A percentile compares a stretch with the other conserved stretches of the same genome.
Conservation (phyloP, 2,329 filamentous ascomycete species). For the Graphilbum ipis-grandicollis region DNA sequence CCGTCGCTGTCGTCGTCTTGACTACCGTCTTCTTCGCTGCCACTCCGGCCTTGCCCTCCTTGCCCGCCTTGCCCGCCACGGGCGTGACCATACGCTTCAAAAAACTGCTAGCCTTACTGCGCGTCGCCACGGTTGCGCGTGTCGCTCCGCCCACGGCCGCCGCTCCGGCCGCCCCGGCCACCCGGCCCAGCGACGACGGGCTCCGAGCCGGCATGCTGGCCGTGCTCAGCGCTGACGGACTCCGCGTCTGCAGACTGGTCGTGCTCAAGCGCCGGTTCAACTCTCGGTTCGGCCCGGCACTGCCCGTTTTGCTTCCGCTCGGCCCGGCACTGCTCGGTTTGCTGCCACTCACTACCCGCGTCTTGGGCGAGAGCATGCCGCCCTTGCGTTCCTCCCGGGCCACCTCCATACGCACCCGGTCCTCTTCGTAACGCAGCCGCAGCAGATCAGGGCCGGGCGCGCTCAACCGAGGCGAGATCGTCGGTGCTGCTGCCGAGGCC, state of each 20-base stretch:
- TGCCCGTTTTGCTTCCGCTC: too few relatives aligned
- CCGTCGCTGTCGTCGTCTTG: neutral
- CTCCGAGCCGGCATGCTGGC: too few relatives aligned
- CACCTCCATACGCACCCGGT: conserved; percentile 11
- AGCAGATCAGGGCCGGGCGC: conserved; percentile 13
- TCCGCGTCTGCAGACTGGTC: too few relatives aligned
- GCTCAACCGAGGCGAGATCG: too few relatives aligned
- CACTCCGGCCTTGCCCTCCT: too few relatives aligned
- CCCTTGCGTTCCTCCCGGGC: conserved; percentile 11
- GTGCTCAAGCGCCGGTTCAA: conserved; percentile 19
- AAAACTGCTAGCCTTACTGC: conserved; percentile 3
- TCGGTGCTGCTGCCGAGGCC: neutral
- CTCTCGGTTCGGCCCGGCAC: conserved; percentile 11
- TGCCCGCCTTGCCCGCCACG: conserved; percentile 1
- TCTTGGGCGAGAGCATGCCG: conserved; percentile 18
- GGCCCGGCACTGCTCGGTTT: conserved; percentile 14
- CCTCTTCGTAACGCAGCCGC: conserved; percentile 12
- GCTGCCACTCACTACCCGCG: conserved; percentile 14
- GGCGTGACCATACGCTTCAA: conserved; percentile 6
- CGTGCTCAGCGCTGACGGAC: too few relatives aligned
- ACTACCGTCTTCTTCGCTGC: neutral
- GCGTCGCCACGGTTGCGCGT: too few relatives aligned
- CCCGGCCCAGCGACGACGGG: too few relatives aligned
- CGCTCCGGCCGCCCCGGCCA: too few relatives aligned
- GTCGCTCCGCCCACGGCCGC: too few relatives aligned